Evolutionary conservation across 2,329 filamentous ascomycete species (phyloP), one percentile per base, ranked within the genome.

Genomic region (Penicillium concentricum): DNA sequence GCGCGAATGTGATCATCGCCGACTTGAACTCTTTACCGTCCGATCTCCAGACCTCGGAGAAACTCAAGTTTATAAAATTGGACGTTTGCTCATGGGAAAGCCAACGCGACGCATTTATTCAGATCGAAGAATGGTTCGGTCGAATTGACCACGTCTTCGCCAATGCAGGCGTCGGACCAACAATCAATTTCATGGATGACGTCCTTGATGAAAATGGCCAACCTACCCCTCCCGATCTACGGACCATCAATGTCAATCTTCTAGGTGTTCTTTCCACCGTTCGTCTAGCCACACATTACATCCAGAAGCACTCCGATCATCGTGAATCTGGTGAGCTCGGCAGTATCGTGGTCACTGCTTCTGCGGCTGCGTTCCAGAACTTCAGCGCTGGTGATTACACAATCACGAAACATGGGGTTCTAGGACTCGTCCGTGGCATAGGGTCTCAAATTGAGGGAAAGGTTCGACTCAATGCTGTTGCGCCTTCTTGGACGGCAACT

Each of bases 391-490:
- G 76, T 0, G 83, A 86, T 63, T 86, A 86, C 56, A 65, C 79
- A 1, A 77, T 79, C 2, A 72, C 82, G 28, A 86, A 86, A 57
- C 80, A 84, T 53, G 84, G 77, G 22, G 78, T 84, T 0, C 59
- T 85, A 0, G 83, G 84, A 2, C 78, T 83, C 53, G 75, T 81
- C 22, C 77, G 83, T 28, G 78, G 79, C 3, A 69, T 83, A 10
- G 67, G 76, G 1, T 68, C 71, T 3, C 67, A 78, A 4, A 61
- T 82, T 20, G 47, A 57, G 42, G 58, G 81, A 1, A 78, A 81
- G 1, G 79, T 86, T 42, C 80, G 84, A 15, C 66, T 86, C 49
- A 87, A 87, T 71, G 78, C 75, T 6, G 70, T 86, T 20, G 78
- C 81, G 1, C 82, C 84, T 1, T 79, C 75, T 30, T 86, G 82